phyloP scores from a whole-genome alignment of 2,329 filamentous ascomycete genomes.

The Calonectria naviculata region DNA sequence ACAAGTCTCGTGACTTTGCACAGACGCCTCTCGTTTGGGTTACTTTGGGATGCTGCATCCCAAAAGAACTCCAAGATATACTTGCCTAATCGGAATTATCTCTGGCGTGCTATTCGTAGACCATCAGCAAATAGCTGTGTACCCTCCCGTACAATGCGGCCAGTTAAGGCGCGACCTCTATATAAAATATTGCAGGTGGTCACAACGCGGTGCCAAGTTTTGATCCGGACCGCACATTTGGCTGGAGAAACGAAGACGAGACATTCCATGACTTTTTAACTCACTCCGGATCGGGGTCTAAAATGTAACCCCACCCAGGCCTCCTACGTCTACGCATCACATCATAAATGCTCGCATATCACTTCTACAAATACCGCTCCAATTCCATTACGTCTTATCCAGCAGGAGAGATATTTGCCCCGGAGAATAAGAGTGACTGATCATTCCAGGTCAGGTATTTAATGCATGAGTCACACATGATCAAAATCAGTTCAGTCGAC shows the following conservation, averaged over 20 bases:
- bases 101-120: not conserved
- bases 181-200: not conserved
- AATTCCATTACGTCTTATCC: no score
- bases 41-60: not conserved
- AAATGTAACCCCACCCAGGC: not conserved
- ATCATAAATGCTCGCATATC: not conserved
- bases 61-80: not conserved
- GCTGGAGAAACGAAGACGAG: not conserved
- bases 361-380: not conserved
- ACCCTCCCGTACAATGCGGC: not conserved
- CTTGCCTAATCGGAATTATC: conserved; percentile 12
- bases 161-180: not conserved
- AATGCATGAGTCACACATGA: not conserved
- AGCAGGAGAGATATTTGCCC: not conserved
- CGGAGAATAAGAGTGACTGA: not conserved
- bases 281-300: not conserved
- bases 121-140: not conserved
- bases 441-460: not conserved
- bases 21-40: not conserved
- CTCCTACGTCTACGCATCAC: not conserved
- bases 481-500: not conserved
- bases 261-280: not conserved
- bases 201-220: not conserved
- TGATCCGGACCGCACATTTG: not conserved
- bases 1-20: not conserved